A percentile compares a stretch with the other conserved stretches of the same genome.
Evolutionary conservation across 2,329 filamentous ascomycete genomes (phyloP).

Genomic region (Dactylonectria estremocensis): DNA sequence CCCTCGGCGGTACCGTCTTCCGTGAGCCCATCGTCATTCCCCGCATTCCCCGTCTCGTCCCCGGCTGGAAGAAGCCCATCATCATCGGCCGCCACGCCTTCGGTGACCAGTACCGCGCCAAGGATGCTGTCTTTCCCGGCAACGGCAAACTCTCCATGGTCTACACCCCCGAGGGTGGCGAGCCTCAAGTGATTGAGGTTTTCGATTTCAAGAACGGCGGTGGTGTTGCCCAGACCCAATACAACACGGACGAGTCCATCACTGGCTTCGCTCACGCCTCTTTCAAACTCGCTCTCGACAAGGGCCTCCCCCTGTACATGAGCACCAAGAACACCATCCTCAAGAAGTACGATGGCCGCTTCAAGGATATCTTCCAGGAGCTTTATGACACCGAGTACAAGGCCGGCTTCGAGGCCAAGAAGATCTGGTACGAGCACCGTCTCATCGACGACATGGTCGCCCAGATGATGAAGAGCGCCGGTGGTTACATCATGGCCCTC

Average conservation of each 20-base stretch:
- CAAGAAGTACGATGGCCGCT: constrained; percentile 98
- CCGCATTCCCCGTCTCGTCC: constrained; percentile 91
- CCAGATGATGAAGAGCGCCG: constrained; percentile 99
- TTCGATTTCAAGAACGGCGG: constrained; percentile 90
- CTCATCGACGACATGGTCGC: constrained; percentile 99
- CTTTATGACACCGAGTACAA: constrained; percentile 92
- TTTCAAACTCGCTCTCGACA: constrained; percentile 94
- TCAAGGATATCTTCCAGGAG: constrained; percentile 99
- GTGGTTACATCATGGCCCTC: constrained; percentile 96
- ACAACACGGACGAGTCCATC: constrained; percentile 98
- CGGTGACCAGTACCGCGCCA: constrained; percentile 98
- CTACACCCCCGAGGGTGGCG: constrained; percentile 87
- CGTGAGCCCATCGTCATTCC: constrained; percentile 98
- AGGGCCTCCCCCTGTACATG: constrained; percentile 96
- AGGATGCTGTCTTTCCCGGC: constrained; percentile 87
- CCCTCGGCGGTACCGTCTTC: constrained; percentile 95
- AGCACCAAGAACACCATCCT: constrained; percentile 99
- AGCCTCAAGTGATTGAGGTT: constrained; percentile 90
- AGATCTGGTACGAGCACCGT: constrained; percentile 99
- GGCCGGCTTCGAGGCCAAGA: constrained; percentile 89
- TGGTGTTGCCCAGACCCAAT: constrained; percentile 93
- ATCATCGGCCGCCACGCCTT: constrained; percentile 99
- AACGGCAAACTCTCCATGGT: constrained; percentile 94
- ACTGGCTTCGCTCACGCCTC: constrained; percentile 93
- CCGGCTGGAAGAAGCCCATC: constrained; percentile 99